Evolutionary conservation across 805 yeast species (phyloP).

Genomic region (Blastobotrys chiropterorum): DNA sequence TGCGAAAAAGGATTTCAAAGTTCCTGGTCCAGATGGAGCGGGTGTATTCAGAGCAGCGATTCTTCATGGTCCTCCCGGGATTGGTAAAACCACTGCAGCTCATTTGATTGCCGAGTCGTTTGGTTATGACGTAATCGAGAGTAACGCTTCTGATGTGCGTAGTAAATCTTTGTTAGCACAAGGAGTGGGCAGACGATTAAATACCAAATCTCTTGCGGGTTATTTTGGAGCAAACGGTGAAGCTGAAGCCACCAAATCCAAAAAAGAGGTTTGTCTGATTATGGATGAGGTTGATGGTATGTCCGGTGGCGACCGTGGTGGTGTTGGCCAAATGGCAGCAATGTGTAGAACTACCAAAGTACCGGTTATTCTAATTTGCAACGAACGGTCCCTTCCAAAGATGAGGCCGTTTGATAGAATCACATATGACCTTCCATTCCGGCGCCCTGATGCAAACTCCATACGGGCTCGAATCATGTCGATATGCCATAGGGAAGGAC

Average conservation of each 20-base stretch:
- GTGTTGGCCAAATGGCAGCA: conserved; percentile 89
- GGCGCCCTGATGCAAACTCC: conserved; percentile 81
- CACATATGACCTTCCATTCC: conserved; percentile 72
- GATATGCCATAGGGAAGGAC: conserved; percentile 77
- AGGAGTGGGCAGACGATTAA: conserved; percentile 62
- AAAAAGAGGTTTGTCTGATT: conserved; percentile 66
- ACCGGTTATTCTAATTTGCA: conserved; percentile 90
- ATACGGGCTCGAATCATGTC: conserved; percentile 82
- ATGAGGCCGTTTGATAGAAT: conserved; percentile 93
- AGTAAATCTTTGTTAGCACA: conserved; percentile 70
- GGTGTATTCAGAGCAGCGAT: conserved; percentile 76
- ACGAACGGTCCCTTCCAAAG: conserved; percentile 85
- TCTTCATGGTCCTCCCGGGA: conserved; percentile 90
- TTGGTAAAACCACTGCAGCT: conserved; percentile 88
- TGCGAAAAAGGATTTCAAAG: conserved; percentile 45
- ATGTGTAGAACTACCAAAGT: conserved; percentile 79
- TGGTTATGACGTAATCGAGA: conserved; percentile 75
- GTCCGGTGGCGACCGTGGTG: conserved; percentile 99
- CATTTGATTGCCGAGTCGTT: conserved; percentile 75
- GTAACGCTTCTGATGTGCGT: conserved; percentile 86
- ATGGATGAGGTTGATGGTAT: conserved; percentile 99
- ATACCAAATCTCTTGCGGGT: conserved; percentile 79
- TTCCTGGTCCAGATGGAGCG: conserved; percentile 55
- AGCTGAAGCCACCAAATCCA: conserved; percentile 30
- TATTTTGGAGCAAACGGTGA: conserved; percentile 44